These are phyloP conservation scores for Teratosphaeria destructans DNA, from an alignment of 2,329 filamentous ascomycete genomes.

Conservation along the genomic window DNA sequence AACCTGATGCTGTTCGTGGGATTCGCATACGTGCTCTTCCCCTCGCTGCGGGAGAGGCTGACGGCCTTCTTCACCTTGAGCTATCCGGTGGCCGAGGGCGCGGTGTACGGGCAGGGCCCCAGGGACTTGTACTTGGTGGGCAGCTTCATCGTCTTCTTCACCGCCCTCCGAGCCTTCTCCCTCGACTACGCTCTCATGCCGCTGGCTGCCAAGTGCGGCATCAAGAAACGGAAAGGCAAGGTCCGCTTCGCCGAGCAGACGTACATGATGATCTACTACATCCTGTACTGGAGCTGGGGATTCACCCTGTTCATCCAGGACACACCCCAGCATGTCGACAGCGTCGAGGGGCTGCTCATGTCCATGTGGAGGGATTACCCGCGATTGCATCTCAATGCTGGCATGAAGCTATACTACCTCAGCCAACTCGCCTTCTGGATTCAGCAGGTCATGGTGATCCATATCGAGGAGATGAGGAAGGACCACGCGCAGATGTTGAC, in stretches of 20 bases:
- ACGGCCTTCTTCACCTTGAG: slow-evolving; percentile 79
- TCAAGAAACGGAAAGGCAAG: slow-evolving; percentile 62
- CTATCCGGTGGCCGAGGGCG: slow-evolving; percentile 44
- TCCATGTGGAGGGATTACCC: slow-evolving; percentile 77
- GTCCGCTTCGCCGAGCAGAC: slow-evolving; percentile 88
- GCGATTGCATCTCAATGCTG: slow-evolving; percentile 57
- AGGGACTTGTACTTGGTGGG: slow-evolving; percentile 71
- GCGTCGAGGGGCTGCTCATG: slow-evolving; percentile 16
- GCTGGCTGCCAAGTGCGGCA: slow-evolving; percentile 59
- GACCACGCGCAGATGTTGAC: slow-evolving; percentile 94
- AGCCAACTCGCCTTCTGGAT: slow-evolving; percentile 87
- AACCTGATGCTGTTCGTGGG: slow-evolving; percentile 76
- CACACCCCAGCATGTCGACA: slow-evolving; percentile 14
- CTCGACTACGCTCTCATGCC: slow-evolving; percentile 86
- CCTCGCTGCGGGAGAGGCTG: slow-evolving; percentile 67
- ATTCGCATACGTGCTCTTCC: slow-evolving; percentile 72
- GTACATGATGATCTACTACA: slow-evolving; percentile 80
- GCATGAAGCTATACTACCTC: slow-evolving; percentile 83
- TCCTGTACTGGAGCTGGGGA: slow-evolving; percentile 70
- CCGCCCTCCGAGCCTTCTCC: slow-evolving; percentile 67
- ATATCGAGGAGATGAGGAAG: slow-evolving; percentile 89
- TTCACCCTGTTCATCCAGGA: slow-evolving; percentile 46
- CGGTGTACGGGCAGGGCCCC: slow-evolving; percentile 63
- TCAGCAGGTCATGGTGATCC: slow-evolving; percentile 86
- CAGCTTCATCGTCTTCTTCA: slow-evolving; percentile 75